Base-by-base conservation (phyloP, 2,329 filamentous ascomycete species). In the Trichoderma koningiopsis region DNA sequence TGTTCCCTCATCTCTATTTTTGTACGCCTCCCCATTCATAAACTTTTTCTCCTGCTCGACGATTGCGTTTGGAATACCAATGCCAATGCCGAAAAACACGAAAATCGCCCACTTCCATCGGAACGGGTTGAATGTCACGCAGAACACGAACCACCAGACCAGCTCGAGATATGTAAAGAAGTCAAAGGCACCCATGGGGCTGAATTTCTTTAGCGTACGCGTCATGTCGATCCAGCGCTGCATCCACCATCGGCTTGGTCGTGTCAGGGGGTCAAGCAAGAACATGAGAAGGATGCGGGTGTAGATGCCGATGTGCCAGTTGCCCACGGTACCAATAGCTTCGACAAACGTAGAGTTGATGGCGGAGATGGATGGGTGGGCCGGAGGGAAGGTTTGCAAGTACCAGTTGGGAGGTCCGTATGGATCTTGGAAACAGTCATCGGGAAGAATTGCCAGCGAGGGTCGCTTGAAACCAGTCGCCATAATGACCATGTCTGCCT, bases 291-390 rank as follows among this genome's bases (percentile, higher is more conserved):
- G 82, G 72, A 96, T 91, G 5, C 93, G 86, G 0, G 92, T 96
- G 81, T 96, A 96, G 74, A 96, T 95, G 5, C 93, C 93, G 57
- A 96, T 95, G 75, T 96, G 93, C 86, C 92, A 95, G 78, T 96
- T 94, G 0, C 93, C 91, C 1, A 96, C 92, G 0, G 91, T 91
- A 0, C 92, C 92, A 69, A 96, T 94, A 4, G 89, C 92, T 66
- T 91, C 89, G 68, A 94, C 83, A 73, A 94, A 96, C 0, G 92
- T 96, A 82, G 91, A 86, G 80, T 97, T 96, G 80, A 93, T 94
- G 72, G 90, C 90, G 72, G 90, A 93, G 59, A 96, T 85, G 40
- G 88, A 90, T 0, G 90, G 87, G 72, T 94, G 90, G 4, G 83
- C 79, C 0, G 93, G 91, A 5, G 93, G 93, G 80, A 96, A 96